Evolutionary conservation across 2,329 filamentous ascomycete species (phyloP), one percentile per base, ranked within the genome.

Genomic region (Mycogone perniciosa): DNA sequence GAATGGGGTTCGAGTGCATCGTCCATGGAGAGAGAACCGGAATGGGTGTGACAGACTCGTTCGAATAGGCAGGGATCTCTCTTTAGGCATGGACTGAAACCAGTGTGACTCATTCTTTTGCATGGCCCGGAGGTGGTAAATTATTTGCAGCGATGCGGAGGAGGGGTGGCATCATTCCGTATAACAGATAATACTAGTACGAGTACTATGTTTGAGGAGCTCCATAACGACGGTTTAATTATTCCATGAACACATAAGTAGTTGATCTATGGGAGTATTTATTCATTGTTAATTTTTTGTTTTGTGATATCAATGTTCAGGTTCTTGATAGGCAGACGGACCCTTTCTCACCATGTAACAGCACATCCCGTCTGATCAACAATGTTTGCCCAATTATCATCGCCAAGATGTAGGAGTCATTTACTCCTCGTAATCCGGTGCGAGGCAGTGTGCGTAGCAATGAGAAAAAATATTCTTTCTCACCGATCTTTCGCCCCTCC

Each of bases 81-180:
- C 43, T 40, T 42, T 31, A 40, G 48, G 46, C 44, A 39, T 54
- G 46, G 42, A 53, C 45, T 55, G 51, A 57, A 57, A 59, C 57
- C 38, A 38, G 53, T 58, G 52, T 60, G 58, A 60, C 58, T 60
- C 58, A 60, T 55, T 37, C 43, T 34, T 35, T 31, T 33, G 42
- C 48, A 42, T 13, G n/a, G 44, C 29, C 40, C 29, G 30, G 44
- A 51, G 49, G 40, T 31, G 46, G 38, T 27, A 51, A 50, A 50
- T 54, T 57, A 51, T 35, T 40, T 43, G 39, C 20, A 27, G 39
- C 39, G 13, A 29, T 20, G 27, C 27, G 46, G 45, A 46, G 42
- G 50, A 43, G 50, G 50, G 31, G 35, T 38, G 35, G 35, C 35
- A 38, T 38, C 35, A 38, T 11, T 6, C 20, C 20, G 20, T 20